Percentiles rank a stretch among this genome's conserved stretches.
phyloP scores from a whole-genome alignment of 257 asterid genomes.

The Lithospermum erythrorhizon region DNA sequence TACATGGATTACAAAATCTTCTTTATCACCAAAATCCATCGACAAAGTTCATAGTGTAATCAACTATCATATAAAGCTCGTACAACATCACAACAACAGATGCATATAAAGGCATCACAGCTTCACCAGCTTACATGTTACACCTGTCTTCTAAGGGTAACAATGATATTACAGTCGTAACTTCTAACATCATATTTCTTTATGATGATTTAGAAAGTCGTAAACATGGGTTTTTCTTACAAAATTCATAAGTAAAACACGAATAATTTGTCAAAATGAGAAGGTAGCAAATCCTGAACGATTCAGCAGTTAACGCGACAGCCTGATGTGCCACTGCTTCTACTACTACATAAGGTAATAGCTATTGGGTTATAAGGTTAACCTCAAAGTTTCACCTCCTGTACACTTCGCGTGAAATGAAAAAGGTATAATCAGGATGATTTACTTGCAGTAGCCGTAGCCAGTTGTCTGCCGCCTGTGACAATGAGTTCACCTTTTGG shows the following conservation, averaged over 20 bases:
- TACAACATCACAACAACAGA: not conserved
- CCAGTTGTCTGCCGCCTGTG: conserved; percentile 59
- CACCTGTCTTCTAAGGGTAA: not conserved
- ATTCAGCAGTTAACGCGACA: no score
- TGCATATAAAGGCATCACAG: not conserved
- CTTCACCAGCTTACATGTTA: not conserved
- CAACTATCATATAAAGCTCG: not conserved
- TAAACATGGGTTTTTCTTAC: not conserved
- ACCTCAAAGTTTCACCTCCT: conserved; percentile 25
- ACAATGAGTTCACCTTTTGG: conserved; percentile 50
- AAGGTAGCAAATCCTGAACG: not conserved
- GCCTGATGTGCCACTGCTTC: not conserved
- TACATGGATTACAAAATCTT: not conserved
- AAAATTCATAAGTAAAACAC: not conserved
- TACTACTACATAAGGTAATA: not conserved
- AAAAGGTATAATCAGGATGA: conserved; percentile 62
- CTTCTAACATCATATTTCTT: not conserved
- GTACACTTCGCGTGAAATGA: conserved; percentile 31
- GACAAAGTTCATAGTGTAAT: not conserved
- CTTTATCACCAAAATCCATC: not conserved
- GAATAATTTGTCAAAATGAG: not conserved
- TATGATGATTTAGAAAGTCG: not conserved
- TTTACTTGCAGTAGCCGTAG: conserved; percentile 35
- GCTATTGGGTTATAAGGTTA: not conserved
- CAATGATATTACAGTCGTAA: not conserved